Percentiles rank a stretch among this genome's conserved stretches.
Conservation (phyloP, 805 yeast genomes). For the Ogataea siamensis region DNA sequence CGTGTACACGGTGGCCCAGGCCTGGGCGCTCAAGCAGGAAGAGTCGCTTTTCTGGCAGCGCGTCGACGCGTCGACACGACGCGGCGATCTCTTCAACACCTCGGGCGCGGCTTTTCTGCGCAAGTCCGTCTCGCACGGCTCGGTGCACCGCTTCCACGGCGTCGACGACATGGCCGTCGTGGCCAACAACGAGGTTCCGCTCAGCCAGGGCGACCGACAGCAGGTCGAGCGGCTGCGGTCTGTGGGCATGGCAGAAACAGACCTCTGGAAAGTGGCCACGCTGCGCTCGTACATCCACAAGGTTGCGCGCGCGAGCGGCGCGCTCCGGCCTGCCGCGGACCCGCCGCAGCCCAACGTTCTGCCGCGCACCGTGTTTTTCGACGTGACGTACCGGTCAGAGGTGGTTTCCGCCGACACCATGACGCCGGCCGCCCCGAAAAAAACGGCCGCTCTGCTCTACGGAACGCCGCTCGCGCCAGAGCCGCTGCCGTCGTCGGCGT, state of each 20-base stretch:
- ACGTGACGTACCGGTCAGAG: slow-evolving; percentile 34
- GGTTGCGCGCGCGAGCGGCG: slow-evolving; percentile 47
- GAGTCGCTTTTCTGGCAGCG: slow-evolving; percentile 82
- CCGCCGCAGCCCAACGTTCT: slow-evolving; percentile 35
- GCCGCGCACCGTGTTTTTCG: slow-evolving; percentile 55
- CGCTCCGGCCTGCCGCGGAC: slow-evolving; percentile 8
- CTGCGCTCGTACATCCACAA: slow-evolving; percentile 66
- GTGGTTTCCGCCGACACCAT: slow-evolving; percentile 13
- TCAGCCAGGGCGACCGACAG: slow-evolving; percentile 63
- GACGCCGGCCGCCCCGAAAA: slow-evolving; percentile 10
- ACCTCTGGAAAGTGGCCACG: slow-evolving; percentile 79
- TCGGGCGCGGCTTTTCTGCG: slow-evolving; percentile 36
- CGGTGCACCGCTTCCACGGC: slow-evolving; percentile 22
- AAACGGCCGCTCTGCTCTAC: slow-evolving; percentile 17
- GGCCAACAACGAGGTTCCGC: slow-evolving; percentile 45
- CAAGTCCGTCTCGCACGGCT: slow-evolving; percentile 19
- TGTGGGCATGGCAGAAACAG: slow-evolving; percentile 70
- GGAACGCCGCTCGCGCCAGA: slow-evolving; percentile 22
- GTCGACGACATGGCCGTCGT: slow-evolving; percentile 35
- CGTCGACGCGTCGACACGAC: slow-evolving; percentile 31
- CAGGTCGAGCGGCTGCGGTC: slow-evolving; percentile 73
- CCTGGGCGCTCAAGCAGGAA: slow-evolving; percentile 69
- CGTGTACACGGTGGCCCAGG: slow-evolving; percentile 58
- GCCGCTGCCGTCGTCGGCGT: slow-evolving; percentile 21
- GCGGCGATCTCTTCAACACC: slow-evolving; percentile 46